Evolutionary conservation across 2,329 filamentous ascomycete genomes (phyloP).

Genomic region (Aspergillus sp.): DNA sequence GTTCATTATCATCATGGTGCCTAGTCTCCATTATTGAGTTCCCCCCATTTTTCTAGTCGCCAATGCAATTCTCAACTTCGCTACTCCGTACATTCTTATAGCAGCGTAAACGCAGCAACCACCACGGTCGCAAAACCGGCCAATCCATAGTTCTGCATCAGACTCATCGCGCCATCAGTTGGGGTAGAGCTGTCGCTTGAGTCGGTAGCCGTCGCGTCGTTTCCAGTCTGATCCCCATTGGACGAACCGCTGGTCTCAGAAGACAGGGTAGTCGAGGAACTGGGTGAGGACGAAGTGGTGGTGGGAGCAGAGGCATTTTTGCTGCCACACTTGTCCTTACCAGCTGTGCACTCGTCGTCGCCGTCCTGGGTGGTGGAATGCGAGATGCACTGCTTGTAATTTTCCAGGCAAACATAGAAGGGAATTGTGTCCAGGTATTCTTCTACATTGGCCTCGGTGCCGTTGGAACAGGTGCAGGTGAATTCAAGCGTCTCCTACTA

Average conservation of each 20-base stretch:
- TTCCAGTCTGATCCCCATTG: not conserved
- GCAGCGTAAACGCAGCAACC: slow-evolving; percentile 5
- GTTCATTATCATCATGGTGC: slow-evolving; percentile 6
- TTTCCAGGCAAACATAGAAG: slow-evolving; percentile 58
- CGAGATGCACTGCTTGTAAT: slow-evolving; percentile 51
- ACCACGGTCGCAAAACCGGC: slow-evolving; percentile 54
- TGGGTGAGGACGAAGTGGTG: slow-evolving; percentile 27
- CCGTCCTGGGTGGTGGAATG: slow-evolving; percentile 43
- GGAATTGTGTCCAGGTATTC: slow-evolving; percentile 60
- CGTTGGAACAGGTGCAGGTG: slow-evolving; percentile 59
- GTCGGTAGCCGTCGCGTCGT: slow-evolving; percentile 25
- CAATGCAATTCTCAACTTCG: not conserved
- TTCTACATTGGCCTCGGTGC: slow-evolving; percentile 54
- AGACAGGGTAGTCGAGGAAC: slow-evolving; percentile 27
- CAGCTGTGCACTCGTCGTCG: slow-evolving; percentile 48
- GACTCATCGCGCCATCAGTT: slow-evolving; percentile 46
- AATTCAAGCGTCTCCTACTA: slow-evolving; percentile 52
- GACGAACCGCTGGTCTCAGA: slow-evolving; percentile 32
- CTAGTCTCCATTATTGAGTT: not conserved
- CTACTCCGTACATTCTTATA: not conserved
- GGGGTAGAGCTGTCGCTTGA: slow-evolving; percentile 11
- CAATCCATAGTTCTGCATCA: slow-evolving; percentile 53
- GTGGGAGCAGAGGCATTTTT: slow-evolving; percentile 42
- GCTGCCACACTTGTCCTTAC: slow-evolving; percentile 52
- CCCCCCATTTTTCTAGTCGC: not conserved